A percentile compares a stretch with the other conserved stretches of the same genome.
These are phyloP conservation scores for Quercus rubra DNA, from an alignment of 306 rosid genomes.

Conservation along the genomic window DNA sequence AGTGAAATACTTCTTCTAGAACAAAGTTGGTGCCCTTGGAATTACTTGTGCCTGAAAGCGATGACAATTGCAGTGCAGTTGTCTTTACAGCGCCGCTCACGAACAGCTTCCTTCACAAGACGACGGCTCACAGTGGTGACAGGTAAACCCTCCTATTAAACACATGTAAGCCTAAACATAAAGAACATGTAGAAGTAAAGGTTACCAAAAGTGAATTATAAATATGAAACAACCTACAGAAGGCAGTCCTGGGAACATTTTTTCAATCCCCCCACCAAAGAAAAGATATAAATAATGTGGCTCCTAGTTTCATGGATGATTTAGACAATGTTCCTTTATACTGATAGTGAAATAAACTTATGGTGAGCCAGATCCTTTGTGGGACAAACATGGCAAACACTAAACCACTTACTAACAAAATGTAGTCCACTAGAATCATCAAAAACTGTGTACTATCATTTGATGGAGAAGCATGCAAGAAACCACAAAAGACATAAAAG, in stretches of 20 bases:
- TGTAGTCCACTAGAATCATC: neutral
- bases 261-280: neutral
- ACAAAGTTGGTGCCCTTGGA: neutral
- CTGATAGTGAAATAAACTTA: neutral
- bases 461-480: no score
- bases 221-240: neutral
- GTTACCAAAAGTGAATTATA: neutral
- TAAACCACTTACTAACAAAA: neutral
- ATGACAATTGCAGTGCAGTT: slow-evolving; percentile 79
- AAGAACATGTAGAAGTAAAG: neutral
- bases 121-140: slow-evolving; percentile 61
- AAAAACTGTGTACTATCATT: neutral
- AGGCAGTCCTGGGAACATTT: neutral
- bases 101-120: slow-evolving; percentile 78
- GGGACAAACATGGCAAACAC: neutral
- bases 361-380: neutral
- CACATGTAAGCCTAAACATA: neutral
- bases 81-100: slow-evolving; percentile 84
- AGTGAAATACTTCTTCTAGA: neutral
- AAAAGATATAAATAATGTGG: neutral
- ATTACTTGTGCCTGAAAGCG: slow-evolving; percentile 49
- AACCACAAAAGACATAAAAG: no score
- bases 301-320: neutral
- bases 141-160: slow-evolving; percentile 65
- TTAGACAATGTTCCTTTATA: neutral